Evolutionary conservation across 2,329 filamentous ascomycete genomes (phyloP).

Genomic region (Stemphylium vesicarium): DNA sequence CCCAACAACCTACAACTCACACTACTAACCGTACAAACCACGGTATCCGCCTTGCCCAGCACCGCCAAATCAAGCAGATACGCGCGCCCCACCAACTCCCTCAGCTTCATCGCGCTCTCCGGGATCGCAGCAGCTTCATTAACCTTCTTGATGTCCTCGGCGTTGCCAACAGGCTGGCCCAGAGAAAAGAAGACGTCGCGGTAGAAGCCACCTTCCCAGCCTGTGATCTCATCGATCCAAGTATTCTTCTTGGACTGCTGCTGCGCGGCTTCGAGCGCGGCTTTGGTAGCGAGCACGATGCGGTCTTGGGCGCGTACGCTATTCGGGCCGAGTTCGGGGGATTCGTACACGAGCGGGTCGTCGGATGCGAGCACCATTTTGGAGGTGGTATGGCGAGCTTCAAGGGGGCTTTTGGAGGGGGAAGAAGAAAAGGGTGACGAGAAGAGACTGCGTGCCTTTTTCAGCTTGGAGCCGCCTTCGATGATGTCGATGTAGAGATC

Average conservation of each 20-base stretch:
- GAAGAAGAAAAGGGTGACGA: constrained; percentile 17
- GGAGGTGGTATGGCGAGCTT: constrained; percentile 40
- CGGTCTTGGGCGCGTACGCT: constrained; percentile 71
- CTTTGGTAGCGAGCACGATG: constrained; percentile 75
- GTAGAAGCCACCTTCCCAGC: constrained; percentile 91
- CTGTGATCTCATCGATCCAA: constrained; percentile 77
- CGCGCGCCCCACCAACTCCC: constrained; percentile 77
- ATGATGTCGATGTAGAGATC: constrained; percentile 59
- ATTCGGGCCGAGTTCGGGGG: constrained; percentile 65
- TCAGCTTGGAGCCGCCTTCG: constrained; percentile 19
- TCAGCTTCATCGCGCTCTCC: constrained; percentile 65
- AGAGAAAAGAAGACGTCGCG: constrained; percentile 81
- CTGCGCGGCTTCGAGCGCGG: constrained; percentile 50
- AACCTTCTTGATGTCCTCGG: constrained; percentile 31
- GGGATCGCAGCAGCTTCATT: constrained; percentile 30
- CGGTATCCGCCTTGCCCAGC: constrained; percentile 69
- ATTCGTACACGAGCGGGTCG: constrained; percentile 75
- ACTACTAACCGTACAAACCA: constrained; percentile 79
- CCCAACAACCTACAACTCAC: constrained; percentile 72
- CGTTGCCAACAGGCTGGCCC: constrained; percentile 54
- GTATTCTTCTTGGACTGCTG: constrained; percentile 44
- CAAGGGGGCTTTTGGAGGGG: constrained; percentile 21
- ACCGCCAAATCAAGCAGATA: constrained; percentile 83
- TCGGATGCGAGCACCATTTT: constrained; percentile 76
- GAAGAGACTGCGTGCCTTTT: background rate